Conservation (phyloP, 2,329 filamentous ascomycete genomes). For the Fusarium sp. region DNA sequence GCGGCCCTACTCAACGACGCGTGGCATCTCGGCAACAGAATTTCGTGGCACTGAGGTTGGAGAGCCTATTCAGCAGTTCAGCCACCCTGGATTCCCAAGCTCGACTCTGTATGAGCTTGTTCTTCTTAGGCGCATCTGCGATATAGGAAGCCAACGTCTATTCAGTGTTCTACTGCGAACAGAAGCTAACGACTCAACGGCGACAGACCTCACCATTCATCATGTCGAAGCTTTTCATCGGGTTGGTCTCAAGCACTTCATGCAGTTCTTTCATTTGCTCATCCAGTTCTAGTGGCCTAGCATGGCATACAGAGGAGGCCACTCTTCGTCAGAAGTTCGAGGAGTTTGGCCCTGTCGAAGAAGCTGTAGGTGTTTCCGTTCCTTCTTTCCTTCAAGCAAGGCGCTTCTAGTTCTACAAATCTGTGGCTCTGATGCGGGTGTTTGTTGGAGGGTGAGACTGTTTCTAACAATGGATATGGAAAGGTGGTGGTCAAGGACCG, state of each 20-base stretch:
- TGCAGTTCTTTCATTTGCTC: constrained; percentile 34
- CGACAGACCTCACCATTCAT: constrained; percentile 45
- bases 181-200: constrained; percentile 30
- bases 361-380: constrained; percentile 79
- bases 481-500: constrained; percentile 98
- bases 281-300: constrained; percentile 78
- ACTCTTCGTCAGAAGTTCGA: constrained; percentile 92
- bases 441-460: constrained; percentile 26
- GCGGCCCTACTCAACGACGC: constrained; percentile 26
- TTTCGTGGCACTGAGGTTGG: not conserved
- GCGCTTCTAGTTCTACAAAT: constrained; percentile 38
- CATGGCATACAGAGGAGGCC: constrained; percentile 95
- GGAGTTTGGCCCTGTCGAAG: constrained; percentile 89
- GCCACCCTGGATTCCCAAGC: not conserved
- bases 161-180: not conserved
- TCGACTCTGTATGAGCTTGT: constrained; percentile 2
- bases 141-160: not conserved
- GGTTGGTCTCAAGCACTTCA: constrained; percentile 22
- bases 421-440: constrained; percentile 37
- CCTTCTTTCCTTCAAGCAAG: constrained; percentile 37
- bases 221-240: constrained; percentile 89
- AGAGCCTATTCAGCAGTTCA: not conserved
- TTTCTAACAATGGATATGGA: constrained; percentile 38
- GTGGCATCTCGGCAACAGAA: constrained; percentile 20
- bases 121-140: not conserved